Percentiles rank a stretch among this genome's conserved stretches.
Evolutionary conservation across 2,329 filamentous ascomycete genomes (phyloP).

Genomic region (Sarocladium strictum): DNA sequence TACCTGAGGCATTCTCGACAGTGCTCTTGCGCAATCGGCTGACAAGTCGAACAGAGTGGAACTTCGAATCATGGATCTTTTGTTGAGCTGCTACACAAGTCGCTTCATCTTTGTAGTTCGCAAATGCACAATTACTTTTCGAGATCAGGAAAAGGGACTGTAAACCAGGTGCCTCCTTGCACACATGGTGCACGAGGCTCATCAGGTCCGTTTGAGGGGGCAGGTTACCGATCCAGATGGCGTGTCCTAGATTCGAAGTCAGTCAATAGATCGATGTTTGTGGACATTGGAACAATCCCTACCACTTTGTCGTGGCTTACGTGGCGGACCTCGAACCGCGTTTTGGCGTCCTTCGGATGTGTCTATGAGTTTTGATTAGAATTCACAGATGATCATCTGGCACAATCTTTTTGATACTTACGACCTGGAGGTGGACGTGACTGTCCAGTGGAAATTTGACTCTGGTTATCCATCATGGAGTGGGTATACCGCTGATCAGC

Average conservation of each 20-base stretch:
- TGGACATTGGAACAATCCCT: no score
- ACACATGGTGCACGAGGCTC: constrained; percentile 86
- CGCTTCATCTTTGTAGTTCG: constrained; percentile 81
- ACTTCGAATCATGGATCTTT: constrained; percentile 84
- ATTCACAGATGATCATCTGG: not conserved
- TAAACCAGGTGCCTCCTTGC: constrained; percentile 68
- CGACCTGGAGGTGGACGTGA: not conserved
- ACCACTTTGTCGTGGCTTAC: constrained; percentile 54
- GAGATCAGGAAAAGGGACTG: constrained; percentile 92
- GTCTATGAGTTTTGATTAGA: not conserved
- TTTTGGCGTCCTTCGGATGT: constrained; percentile 13
- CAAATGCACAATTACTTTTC: constrained; percentile 95
- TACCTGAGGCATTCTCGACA: constrained; percentile 37
- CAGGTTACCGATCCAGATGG: constrained; percentile 93
- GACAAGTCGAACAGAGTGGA: constrained; percentile 78
- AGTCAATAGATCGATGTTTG: not conserved
- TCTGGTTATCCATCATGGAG: not conserved
- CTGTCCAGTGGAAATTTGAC: not conserved
- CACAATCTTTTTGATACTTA: not conserved
- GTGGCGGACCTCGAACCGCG: constrained; percentile 27
- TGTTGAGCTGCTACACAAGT: constrained; percentile 72
- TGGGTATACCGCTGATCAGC: not conserved
- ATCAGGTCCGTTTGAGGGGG: constrained; percentile 77
- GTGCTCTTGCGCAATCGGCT: constrained; percentile 66
- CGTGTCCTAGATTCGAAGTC: constrained; percentile 55